Evolutionary conservation across 495 filamentous ascomycete species (phyloP).

Genomic region (Penicillium bovifimosum): DNA sequence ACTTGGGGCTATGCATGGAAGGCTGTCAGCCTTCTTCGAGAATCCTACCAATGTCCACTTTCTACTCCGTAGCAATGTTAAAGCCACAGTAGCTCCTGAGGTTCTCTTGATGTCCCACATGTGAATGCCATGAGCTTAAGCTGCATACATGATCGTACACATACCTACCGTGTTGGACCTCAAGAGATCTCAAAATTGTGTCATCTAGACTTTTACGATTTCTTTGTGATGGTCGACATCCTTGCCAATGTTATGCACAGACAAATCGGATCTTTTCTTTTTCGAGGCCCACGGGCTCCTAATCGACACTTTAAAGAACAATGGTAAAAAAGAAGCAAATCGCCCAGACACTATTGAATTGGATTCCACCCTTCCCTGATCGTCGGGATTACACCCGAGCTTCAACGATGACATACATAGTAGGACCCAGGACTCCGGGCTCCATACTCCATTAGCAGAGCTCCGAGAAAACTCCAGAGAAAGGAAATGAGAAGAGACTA

Average conservation of each 20-base stretch:
- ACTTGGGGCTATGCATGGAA: constrained; percentile 27
- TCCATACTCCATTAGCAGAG: neutral
- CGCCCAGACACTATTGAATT: constrained; percentile 1
- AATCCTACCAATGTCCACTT: constrained; percentile 11
- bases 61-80: neutral
- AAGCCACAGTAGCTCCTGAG: neutral
- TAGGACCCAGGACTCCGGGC: neutral
- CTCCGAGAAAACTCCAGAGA: neutral
- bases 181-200: constrained; percentile 7
- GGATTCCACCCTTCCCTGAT: constrained; percentile 1
- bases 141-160: too few species aligned
- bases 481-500: neutral
- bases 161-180: too few species aligned
- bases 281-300: constrained; percentile 4
- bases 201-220: neutral
- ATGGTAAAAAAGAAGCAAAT: neutral
- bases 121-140: neutral
- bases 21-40: constrained; percentile 27
- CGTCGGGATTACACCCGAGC: neutral
- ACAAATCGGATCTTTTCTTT: neutral
- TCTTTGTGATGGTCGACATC: neutral
- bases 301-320: neutral
- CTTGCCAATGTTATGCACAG: constrained; percentile 17
- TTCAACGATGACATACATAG: neutral
- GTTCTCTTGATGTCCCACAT: constrained; percentile 3